Conservation (phyloP, 2,329 filamentous ascomycete genomes). For the Metarhizium humberi region DNA sequence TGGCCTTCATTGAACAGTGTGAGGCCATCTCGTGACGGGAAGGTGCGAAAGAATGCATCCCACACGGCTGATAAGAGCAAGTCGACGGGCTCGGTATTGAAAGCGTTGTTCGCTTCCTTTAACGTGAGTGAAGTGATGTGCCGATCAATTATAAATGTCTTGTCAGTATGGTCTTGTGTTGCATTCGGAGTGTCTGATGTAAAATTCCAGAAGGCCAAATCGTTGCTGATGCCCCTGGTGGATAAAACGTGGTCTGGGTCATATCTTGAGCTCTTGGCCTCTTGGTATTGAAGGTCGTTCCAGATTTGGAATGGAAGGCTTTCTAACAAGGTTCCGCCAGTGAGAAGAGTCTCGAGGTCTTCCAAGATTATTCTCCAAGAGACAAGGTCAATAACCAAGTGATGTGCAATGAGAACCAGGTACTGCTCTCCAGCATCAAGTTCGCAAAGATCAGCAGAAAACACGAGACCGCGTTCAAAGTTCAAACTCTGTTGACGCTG, state of each 20-base stretch:
- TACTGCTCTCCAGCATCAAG: slow-evolving; percentile 10
- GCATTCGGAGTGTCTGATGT: not conserved
- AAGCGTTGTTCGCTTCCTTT: slow-evolving; percentile 10
- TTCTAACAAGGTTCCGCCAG: slow-evolving; percentile 4
- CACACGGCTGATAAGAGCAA: slow-evolving; percentile 20
- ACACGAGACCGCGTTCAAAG: not conserved
- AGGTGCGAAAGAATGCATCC: slow-evolving; percentile 19
- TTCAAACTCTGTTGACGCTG: not conserved
- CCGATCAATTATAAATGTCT: slow-evolving; percentile 1
- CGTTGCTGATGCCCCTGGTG: not conserved
- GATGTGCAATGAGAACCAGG: slow-evolving; percentile 24
- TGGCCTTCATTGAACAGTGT: slow-evolving; percentile 13
- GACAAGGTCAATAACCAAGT: slow-evolving; percentile 33
- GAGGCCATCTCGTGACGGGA: slow-evolving; percentile 17
- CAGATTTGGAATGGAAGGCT: slow-evolving; percentile 16
- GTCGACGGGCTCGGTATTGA: slow-evolving; percentile 23
- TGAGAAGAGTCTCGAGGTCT: slow-evolving; percentile 31
- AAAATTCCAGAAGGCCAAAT: slow-evolving; percentile 2
- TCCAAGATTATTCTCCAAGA: slow-evolving; percentile 35
- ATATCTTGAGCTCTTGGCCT: slow-evolving; percentile 9
- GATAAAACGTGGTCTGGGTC: not conserved
- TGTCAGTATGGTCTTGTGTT: slow-evolving; percentile 3
- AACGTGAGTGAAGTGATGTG: slow-evolving; percentile 5
- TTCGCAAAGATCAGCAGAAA: slow-evolving; percentile 5
- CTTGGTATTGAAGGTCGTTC: slow-evolving; percentile 23